Conservation (phyloP, 495 filamentous ascomycete genomes). For the Daldinia childiae region DNA sequence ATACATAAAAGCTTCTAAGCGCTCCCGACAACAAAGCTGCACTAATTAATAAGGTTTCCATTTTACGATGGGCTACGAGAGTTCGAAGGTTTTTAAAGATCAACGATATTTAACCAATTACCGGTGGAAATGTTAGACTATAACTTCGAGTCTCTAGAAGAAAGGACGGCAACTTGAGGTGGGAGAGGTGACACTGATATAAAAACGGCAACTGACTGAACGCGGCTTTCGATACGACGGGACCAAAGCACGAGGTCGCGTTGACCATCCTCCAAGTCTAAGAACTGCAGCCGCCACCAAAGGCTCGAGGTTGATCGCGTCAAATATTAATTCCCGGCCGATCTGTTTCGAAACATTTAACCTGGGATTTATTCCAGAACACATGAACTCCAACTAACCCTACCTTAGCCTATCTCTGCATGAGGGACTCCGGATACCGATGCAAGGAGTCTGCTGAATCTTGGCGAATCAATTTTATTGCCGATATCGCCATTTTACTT, state of each 20-base stretch:
- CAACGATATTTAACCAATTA: not conserved
- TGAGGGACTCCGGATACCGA: not conserved
- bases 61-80: slow-evolving; percentile 9
- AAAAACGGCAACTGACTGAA: not conserved
- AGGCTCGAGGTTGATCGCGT: slow-evolving; percentile 15
- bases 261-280: slow-evolving; percentile 15
- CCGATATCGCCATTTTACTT: not conserved
- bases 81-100: not conserved
- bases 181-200: not conserved
- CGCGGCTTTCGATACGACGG: slow-evolving; percentile 8
- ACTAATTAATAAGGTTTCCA: not conserved
- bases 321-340: slow-evolving; percentile 21
- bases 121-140: not conserved
- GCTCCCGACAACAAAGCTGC: slow-evolving; percentile 27
- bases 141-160: not conserved
- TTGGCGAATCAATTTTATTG: not conserved
- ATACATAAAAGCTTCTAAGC: slow-evolving; percentile 42
- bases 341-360: slow-evolving; percentile 41
- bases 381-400: not conserved
- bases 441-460: not conserved
- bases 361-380: not conserved
- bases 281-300: slow-evolving; percentile 19
- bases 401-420: not conserved
- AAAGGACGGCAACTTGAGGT: not conserved
- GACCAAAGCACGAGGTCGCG: slow-evolving; percentile 24